Evolutionary conservation across 805 yeast genomes (phyloP).

Genomic region (Ogataea paradorogensis): DNA sequence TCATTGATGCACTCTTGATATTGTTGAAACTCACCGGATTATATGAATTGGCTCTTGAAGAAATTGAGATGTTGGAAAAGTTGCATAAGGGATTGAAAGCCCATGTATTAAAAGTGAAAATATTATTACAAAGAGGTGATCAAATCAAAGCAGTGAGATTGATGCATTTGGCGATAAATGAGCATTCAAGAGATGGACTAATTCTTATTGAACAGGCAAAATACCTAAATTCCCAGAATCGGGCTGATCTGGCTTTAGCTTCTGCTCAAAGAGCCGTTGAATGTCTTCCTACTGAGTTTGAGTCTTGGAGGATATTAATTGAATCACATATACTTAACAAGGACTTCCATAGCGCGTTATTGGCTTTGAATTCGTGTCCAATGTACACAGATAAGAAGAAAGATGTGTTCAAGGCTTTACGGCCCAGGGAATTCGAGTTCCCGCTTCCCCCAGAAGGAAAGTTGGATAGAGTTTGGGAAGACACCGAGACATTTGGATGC

Average conservation of each 20-base stretch:
- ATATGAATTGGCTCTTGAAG: conserved; percentile 37
- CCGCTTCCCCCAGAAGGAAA: conserved; percentile 57
- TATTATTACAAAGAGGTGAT: conserved; percentile 39
- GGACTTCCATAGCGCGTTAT: conserved; percentile 58
- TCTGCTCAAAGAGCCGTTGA: conserved; percentile 60
- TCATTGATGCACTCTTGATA: conserved; percentile 50
- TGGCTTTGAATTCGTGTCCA: conserved; percentile 73
- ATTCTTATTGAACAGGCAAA: conserved; percentile 61
- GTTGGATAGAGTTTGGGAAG: conserved; percentile 47
- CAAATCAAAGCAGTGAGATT: conserved; percentile 47
- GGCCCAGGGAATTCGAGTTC: conserved; percentile 41
- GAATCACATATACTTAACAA: conserved; percentile 54
- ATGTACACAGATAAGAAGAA: conserved; percentile 49
- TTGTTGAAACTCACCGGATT: conserved; percentile 39
- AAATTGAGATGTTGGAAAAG: conserved; percentile 29
- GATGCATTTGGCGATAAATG: conserved; percentile 39
- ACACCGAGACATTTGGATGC: conserved; percentile 31
- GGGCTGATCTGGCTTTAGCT: conserved; percentile 54
- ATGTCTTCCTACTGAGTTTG: conserved; percentile 73
- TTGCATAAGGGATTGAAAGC: conserved; percentile 19
- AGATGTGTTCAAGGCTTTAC: conserved; percentile 45
- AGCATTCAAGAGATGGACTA: conserved; percentile 53
- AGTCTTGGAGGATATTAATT: conserved; percentile 65
- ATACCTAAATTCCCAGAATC: conserved; percentile 53
- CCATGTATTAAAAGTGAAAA: conserved; percentile 40